phyloP scores from a whole-genome alignment of 345 rosid species.

The Limnanthes douglasii region DNA sequence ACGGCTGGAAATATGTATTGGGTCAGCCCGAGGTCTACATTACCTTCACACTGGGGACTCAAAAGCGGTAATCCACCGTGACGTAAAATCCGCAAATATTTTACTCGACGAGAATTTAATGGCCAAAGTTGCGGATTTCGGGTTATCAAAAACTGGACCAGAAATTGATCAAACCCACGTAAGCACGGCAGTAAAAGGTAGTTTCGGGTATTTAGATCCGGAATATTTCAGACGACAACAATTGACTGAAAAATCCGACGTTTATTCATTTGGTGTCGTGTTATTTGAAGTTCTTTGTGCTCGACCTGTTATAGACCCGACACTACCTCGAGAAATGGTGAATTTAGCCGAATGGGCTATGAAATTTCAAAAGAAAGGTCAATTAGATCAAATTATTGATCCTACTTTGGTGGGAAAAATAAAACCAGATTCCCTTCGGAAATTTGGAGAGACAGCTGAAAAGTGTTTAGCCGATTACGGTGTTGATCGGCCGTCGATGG shows the following conservation, averaged over 20 bases:
- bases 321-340: slow-evolving; percentile 83
- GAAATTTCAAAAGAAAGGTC: slow-evolving; percentile 81
- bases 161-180: slow-evolving; percentile 95
- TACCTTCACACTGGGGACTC: slow-evolving; percentile 65
- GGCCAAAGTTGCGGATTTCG: slow-evolving; percentile 78
- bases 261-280: slow-evolving; percentile 89
- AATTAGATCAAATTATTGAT: slow-evolving; percentile 70
- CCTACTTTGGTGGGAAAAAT: slow-evolving; percentile 41
- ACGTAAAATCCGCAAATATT: slow-evolving; percentile 67
- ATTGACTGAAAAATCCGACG: slow-evolving; percentile 78
- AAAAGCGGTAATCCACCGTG: slow-evolving; percentile 61
- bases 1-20: slow-evolving; percentile 55
- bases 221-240: slow-evolving; percentile 89
- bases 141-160: slow-evolving; percentile 82
- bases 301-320: slow-evolving; percentile 78
- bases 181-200: slow-evolving; percentile 93
- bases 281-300: slow-evolving; percentile 91
- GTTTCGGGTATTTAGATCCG: slow-evolving; percentile 85
- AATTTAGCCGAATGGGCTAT: slow-evolving; percentile 93
- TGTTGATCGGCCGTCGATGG: slow-evolving; percentile 78
- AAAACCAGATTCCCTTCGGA: slow-evolving; percentile 55
- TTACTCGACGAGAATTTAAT: slow-evolving; percentile 57
- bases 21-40: slow-evolving; percentile 59
- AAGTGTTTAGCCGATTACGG: slow-evolving; percentile 82
- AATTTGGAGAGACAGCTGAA: slow-evolving; percentile 79